Conservation (phyloP, 495 filamentous ascomycete genomes). For the Daldinia decipiens region DNA sequence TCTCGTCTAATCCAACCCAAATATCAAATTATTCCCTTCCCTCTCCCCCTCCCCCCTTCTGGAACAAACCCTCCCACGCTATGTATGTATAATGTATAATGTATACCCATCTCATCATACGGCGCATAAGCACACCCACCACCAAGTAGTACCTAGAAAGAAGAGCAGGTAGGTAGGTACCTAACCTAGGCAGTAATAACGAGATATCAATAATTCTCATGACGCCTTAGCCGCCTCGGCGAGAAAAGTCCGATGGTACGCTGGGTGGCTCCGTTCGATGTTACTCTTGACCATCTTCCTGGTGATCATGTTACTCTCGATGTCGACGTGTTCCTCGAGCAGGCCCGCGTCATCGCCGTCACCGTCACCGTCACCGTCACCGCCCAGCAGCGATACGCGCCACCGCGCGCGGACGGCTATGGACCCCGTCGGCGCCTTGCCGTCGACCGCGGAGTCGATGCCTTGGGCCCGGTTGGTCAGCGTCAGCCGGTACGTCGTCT, state of each 20-base stretch:
- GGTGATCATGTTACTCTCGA: constrained; percentile 6
- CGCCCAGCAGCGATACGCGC: constrained; percentile 7
- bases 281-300: constrained; percentile 47
- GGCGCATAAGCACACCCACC: background rate
- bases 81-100: no score
- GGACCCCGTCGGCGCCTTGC: constrained; percentile 52
- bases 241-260: constrained; percentile 33
- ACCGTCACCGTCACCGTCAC: no score
- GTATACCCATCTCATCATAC: background rate
- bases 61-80: background rate
- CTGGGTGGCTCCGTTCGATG: constrained; percentile 38
- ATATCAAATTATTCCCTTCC: background rate
- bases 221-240: constrained; percentile 27
- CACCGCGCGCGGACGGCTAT: constrained; percentile 43
- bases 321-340: constrained; percentile 41
- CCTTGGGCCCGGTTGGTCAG: constrained; percentile 45
- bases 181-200: no score
- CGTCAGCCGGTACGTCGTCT: constrained; percentile 54
- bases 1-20: background rate
- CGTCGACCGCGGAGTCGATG: constrained; percentile 52
- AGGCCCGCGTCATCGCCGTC: background rate
- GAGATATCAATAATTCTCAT: background rate
- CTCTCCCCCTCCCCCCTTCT: background rate
- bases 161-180: no score
- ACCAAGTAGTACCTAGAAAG: no score